Conservation (phyloP, 495 filamentous ascomycete genomes). For the Margaritispora aquatica region DNA sequence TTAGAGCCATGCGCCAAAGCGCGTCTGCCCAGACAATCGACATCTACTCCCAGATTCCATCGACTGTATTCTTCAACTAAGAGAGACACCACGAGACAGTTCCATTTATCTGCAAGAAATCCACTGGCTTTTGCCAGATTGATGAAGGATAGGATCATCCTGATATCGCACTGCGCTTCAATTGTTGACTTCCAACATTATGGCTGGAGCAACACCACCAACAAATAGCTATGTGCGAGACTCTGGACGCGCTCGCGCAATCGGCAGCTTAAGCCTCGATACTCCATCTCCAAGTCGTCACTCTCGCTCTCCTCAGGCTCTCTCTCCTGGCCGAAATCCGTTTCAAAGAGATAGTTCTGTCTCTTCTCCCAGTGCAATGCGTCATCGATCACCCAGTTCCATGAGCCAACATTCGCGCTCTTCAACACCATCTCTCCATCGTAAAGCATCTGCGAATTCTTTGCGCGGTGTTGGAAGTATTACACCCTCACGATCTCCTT, state of each 20-base stretch:
- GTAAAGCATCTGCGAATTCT: conserved; percentile 51
- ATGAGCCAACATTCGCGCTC: conserved; percentile 39
- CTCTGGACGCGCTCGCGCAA: conserved; percentile 27
- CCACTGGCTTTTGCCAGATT: background rate
- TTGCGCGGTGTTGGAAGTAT: conserved; percentile 29
- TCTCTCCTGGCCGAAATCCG: conserved; percentile 26
- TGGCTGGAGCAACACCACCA: conserved; percentile 8
- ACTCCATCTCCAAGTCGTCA: conserved; percentile 37
- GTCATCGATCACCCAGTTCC: conserved; percentile 44
- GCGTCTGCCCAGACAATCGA: no score
- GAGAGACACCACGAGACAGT: no score
- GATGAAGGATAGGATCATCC: conserved; percentile 1
- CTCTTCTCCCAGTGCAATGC: conserved; percentile 26
- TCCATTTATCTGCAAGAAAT: no score
- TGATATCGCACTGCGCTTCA: conserved; percentile 9
- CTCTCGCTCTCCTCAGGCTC: conserved; percentile 36
- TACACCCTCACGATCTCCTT: conserved; percentile 20
- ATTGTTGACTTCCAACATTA: conserved; percentile 1
- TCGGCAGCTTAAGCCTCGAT: conserved; percentile 37
- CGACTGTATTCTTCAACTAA: no score
- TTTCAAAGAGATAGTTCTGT: conserved; percentile 12
- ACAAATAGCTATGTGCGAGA: conserved; percentile 29
- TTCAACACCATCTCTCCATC: conserved; percentile 39
- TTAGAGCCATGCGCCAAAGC: no score
- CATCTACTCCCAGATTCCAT: no score